A percentile compares a stretch with the other conserved stretches of the same genome.
phyloP scores from a whole-genome alignment of 106 monocot species.

The Dendrobium catenatum region DNA sequence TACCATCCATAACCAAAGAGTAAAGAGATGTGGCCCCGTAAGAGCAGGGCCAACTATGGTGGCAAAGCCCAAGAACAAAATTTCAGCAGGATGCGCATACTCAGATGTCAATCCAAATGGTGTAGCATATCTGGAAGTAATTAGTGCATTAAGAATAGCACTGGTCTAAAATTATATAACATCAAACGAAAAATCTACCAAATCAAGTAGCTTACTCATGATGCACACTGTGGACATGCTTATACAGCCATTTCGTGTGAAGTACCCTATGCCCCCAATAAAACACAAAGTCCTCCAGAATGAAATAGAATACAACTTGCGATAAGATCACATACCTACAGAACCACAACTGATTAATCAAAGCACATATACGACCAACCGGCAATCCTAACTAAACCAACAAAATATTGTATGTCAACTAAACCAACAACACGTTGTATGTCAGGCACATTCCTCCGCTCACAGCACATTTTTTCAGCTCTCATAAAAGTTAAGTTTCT shows the following conservation, averaged over 20 bases:
- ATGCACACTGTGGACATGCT: conserved; percentile 79
- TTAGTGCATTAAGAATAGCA: not conserved
- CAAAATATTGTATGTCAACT: not conserved
- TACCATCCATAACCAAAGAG: conserved; percentile 91
- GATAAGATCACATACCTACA: conserved; percentile 52
- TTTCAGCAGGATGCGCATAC: conserved; percentile 94
- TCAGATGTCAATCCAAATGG: conserved; percentile 94
- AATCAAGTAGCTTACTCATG: conserved; percentile 48
- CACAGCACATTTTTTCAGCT: not conserved
- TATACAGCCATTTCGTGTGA: conserved; percentile 75
- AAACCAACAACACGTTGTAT: not conserved
- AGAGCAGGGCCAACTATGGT: conserved; percentile 84
- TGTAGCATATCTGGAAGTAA: conserved; percentile 42
- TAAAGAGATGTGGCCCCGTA: conserved; percentile 80
- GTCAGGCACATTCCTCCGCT: not conserved
- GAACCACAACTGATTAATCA: conserved; percentile 1
- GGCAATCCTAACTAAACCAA: not conserved
- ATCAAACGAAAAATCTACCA: not conserved
- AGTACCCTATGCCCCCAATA: conserved; percentile 74
- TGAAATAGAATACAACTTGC: conserved; percentile 58
- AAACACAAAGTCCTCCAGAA: conserved; percentile 71
- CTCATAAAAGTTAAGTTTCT: not conserved
- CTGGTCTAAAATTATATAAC: not conserved
- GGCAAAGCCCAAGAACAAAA: conserved; percentile 86
- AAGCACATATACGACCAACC: not conserved